Conservation (phyloP, 2,329 filamentous ascomycete species). For the Metarhizium album region DNA sequence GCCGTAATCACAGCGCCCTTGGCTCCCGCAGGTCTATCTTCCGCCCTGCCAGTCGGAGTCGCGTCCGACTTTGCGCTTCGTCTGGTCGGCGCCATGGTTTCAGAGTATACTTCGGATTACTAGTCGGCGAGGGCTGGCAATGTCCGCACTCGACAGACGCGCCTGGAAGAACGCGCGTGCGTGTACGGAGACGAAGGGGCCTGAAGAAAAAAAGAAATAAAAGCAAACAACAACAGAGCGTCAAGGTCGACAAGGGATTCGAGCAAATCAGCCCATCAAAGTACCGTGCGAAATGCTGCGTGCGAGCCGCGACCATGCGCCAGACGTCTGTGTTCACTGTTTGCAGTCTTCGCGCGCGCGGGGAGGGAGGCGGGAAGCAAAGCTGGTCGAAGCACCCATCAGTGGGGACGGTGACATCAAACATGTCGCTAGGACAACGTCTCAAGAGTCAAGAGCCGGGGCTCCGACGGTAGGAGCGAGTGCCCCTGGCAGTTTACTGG, state of each 20-base stretch:
- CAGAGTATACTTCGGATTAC: neutral
- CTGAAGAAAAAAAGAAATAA: neutral
- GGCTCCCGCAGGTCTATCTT: neutral
- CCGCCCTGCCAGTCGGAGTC: constrained; percentile 6
- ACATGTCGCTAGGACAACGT: constrained; percentile 10
- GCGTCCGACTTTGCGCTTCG: constrained; percentile 13
- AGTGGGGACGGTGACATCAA: constrained; percentile 8
- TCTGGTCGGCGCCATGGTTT: constrained; percentile 12
- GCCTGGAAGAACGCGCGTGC: neutral
- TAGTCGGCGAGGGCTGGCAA: neutral
- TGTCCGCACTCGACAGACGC: neutral
- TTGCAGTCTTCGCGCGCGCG: neutral
- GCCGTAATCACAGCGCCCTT: constrained; percentile 9
- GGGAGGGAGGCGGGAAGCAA: neutral
- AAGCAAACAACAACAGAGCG: neutral
- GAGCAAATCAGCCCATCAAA: neutral
- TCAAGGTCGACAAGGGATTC: neutral
- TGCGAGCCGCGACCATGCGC: neutral
- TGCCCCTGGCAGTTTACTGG: neutral
- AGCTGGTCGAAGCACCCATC: neutral
- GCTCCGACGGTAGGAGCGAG: neutral
- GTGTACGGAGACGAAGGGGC: neutral
- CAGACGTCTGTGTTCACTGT: neutral
- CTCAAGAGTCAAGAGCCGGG: neutral
- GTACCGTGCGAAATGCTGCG: neutral